Conservation (phyloP, 108 stramenopile genomes). For the Nannochloropsis salina region DNA sequence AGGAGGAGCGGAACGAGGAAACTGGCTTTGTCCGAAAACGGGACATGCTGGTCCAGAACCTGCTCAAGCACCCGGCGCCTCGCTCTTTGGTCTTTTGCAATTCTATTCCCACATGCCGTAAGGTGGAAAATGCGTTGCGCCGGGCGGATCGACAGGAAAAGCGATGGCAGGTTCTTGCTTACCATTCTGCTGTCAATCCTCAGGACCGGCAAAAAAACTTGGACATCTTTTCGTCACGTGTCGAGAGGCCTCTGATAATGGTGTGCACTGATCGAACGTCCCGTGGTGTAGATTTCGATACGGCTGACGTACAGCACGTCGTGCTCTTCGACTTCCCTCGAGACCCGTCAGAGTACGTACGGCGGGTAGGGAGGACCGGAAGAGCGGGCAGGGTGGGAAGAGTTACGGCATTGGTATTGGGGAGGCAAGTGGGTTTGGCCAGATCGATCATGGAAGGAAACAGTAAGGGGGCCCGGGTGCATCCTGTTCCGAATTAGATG, state of each 20-base stretch:
- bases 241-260: conserved; percentile 54
- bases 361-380: conserved; percentile 82
- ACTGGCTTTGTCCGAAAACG: conserved; percentile 73
- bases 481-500: conserved; percentile 9
- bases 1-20: conserved; percentile 58
- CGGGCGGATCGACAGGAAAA: conserved; percentile 66
- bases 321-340: conserved; percentile 87
- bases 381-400: conserved; percentile 77
- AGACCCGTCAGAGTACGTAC: conserved; percentile 84
- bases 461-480: conserved; percentile 9
- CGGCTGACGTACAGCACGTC: conserved; percentile 60
- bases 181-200: conserved; percentile 74
- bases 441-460: conserved; percentile 22
- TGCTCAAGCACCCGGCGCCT: conserved; percentile 36
- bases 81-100: conserved; percentile 91
- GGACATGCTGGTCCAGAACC: conserved; percentile 67
- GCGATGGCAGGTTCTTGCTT: conserved; percentile 59
- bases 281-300: conserved; percentile 81
- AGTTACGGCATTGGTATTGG: conserved; percentile 64
- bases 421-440: conserved; percentile 39
- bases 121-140: conserved; percentile 78
- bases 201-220: neutral
- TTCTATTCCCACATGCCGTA: conserved; percentile 82
- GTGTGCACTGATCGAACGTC: conserved; percentile 94
- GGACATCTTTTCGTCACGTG: conserved; percentile 35